Evolutionary conservation across 768 basidiomycete species (phyloP).

Genomic region (Mycena albidolilacea): DNA sequence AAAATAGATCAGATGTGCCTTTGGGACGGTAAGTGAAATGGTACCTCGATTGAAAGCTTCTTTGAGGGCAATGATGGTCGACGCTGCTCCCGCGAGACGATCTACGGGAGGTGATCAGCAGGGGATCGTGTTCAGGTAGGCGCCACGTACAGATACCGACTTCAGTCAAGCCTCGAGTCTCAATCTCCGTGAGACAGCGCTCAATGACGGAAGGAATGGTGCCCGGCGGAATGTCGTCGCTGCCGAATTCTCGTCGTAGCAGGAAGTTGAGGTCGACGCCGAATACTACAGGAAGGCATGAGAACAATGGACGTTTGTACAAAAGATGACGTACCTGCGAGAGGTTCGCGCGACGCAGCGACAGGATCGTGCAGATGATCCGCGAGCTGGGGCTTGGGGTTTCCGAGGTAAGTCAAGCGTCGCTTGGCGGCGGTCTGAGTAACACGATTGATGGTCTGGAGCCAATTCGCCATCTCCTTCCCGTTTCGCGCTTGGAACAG

Average conservation of each 20-base stretch:
- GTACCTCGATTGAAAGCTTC: constrained; percentile 83
- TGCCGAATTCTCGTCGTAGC: constrained; percentile 73
- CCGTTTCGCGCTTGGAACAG: constrained; percentile 80
- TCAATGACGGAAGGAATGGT: constrained; percentile 77
- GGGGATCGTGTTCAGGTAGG: background rate
- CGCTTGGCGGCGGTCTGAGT: constrained; percentile 83
- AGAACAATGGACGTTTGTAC: constrained; percentile 23
- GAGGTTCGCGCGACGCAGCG: constrained; percentile 77
- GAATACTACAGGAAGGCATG: constrained; percentile 63
- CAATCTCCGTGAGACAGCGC: constrained; percentile 78
- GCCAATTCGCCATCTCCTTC: constrained; percentile 84
- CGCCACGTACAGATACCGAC: constrained; percentile 84
- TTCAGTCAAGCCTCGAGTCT: constrained; percentile 82
- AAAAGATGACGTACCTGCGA: constrained; percentile 68
- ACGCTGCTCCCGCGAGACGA: constrained; percentile 85
- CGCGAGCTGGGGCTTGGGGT: constrained; percentile 79
- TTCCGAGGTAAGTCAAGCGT: constrained; percentile 85
- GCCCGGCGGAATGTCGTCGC: constrained; percentile 65
- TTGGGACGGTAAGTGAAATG: constrained; percentile 11
- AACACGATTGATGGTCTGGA: constrained; percentile 79
- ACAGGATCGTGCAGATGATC: constrained; percentile 81
- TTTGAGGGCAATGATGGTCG: constrained; percentile 77
- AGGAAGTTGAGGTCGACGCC: constrained; percentile 83
- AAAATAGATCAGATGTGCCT: constrained; percentile 10
- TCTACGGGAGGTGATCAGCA: constrained; percentile 57